A percentile compares a stretch with the other conserved stretches of the same genome.
phyloP scores from a whole-genome alignment of 208 protist genomes.

The Wallacemonas sp. region DNA sequence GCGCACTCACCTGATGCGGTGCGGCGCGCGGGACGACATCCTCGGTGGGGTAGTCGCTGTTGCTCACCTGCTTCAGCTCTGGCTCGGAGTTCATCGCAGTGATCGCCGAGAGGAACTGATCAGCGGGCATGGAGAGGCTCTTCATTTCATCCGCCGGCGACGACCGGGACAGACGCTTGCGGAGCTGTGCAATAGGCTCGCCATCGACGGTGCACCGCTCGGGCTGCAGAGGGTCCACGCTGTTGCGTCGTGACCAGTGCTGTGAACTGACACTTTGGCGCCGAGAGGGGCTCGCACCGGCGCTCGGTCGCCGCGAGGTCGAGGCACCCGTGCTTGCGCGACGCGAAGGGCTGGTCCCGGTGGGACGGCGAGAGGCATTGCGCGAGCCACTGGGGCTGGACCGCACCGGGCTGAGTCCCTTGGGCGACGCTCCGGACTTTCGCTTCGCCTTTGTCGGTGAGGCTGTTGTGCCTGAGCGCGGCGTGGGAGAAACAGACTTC shows the following conservation, averaged over 20 bases:
- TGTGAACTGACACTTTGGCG: not conserved
- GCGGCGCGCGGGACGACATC: not conserved
- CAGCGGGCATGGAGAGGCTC: not conserved
- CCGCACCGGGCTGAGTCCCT: not conserved
- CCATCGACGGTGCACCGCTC: conserved; percentile 6
- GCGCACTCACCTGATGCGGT: not conserved
- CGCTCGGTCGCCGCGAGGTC: not conserved
- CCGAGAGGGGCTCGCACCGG: not conserved
- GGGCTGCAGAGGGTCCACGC: not conserved
- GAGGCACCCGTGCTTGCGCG: not conserved
- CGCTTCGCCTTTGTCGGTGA: not conserved
- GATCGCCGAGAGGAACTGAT: not conserved
- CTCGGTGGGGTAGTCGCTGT: not conserved
- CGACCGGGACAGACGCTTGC: not conserved
- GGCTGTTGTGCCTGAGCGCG: not conserved
- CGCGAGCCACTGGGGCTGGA: not conserved
- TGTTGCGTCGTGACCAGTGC: not conserved
- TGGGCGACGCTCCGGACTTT: not conserved
- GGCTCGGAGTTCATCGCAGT: not conserved
- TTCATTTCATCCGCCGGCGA: not conserved
- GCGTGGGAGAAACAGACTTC: not conserved
- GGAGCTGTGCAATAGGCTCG: not conserved
- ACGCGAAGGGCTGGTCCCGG: not conserved
- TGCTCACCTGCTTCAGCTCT: not conserved
- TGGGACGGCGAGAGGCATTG: not conserved